Conservation (phyloP, 345 rosid genomes). For the Litchi chinensis region DNA sequence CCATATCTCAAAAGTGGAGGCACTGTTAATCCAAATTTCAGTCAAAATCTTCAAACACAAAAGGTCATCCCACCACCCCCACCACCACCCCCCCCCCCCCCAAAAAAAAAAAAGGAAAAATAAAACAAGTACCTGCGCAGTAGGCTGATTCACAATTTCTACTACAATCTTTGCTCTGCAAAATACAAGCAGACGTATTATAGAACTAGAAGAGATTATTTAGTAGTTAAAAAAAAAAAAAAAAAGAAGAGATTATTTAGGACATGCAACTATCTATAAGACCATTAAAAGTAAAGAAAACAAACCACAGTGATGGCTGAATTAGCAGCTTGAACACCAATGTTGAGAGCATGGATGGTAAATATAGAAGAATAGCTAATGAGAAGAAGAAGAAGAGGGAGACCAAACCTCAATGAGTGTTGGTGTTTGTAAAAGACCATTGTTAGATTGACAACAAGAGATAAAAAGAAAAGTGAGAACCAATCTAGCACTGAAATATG, state of each 20-base stretch:
- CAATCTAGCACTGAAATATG: constrained; percentile 22
- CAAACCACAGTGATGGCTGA: constrained; percentile 57
- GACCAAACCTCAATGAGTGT: constrained; percentile 8
- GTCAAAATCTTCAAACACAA: neutral
- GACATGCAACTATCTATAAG: neutral
- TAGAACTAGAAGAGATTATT: neutral
- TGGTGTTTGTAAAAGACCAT: neutral
- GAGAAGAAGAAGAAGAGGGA: constrained; percentile 12
- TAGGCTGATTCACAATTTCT: constrained; percentile 83
- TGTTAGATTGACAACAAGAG: constrained; percentile 17
- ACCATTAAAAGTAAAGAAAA: neutral
- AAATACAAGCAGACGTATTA: neutral
- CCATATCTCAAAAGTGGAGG: constrained; percentile 93
- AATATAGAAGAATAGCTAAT: constrained; percentile 22
- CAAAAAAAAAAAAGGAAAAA: neutral
- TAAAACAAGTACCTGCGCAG: constrained; percentile 57
- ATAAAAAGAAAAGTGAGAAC: neutral
- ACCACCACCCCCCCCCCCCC: too few species aligned
- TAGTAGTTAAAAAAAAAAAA: too few species aligned
- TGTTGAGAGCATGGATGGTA: constrained; percentile 55
- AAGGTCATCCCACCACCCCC: neutral
- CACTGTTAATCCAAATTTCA: constrained; percentile 37
- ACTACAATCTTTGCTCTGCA: constrained; percentile 78
- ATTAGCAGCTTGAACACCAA: constrained; percentile 62
- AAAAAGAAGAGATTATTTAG: neutral